Evolutionary conservation across 2,329 filamentous ascomycete genomes (phyloP).

Genomic region (Phialophora chinensis): DNA sequence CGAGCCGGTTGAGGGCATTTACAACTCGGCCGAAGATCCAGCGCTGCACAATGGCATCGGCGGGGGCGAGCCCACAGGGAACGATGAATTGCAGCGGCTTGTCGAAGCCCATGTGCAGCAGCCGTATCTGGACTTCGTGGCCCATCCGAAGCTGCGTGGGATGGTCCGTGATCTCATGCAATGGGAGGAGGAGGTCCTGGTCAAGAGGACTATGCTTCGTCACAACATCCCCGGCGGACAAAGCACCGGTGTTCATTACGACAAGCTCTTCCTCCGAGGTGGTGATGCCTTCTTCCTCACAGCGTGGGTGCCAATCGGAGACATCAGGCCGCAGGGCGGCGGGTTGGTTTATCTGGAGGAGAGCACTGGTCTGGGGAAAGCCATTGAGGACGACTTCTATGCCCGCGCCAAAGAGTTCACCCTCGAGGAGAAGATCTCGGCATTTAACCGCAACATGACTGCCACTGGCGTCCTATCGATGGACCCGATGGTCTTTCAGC

Average conservation of each 20-base stretch:
- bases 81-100: conserved; percentile 42
- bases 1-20: conserved; percentile 50
- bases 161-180: conserved; percentile 48
- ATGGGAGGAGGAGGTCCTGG: conserved; percentile 47
- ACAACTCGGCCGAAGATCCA: conserved; percentile 46
- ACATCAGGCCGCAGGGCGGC: conserved; percentile 46
- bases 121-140: conserved; percentile 45
- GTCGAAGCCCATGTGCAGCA: conserved; percentile 45
- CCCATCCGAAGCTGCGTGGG: conserved; percentile 44
- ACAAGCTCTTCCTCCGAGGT: conserved; percentile 50
- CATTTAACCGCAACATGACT: conserved; percentile 45
- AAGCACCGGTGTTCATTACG: conserved; percentile 52
- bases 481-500: conserved; percentile 22
- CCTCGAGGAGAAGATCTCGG: conserved; percentile 43
- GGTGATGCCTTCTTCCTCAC: conserved; percentile 46
- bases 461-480: conserved; percentile 38
- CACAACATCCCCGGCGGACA: conserved; percentile 49
- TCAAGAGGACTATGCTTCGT: conserved; percentile 47
- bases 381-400: conserved; percentile 50
- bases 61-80: conserved; percentile 40
- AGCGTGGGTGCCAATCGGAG: conserved; percentile 49
- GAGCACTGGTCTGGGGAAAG: conserved; percentile 45
- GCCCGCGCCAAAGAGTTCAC: conserved; percentile 40
- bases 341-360: conserved; percentile 53
- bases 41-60: conserved; percentile 47